phyloP scores from a whole-genome alignment of 2,329 filamentous ascomycete genomes.

The Monilinia vaccinii-corymbosi region DNA sequence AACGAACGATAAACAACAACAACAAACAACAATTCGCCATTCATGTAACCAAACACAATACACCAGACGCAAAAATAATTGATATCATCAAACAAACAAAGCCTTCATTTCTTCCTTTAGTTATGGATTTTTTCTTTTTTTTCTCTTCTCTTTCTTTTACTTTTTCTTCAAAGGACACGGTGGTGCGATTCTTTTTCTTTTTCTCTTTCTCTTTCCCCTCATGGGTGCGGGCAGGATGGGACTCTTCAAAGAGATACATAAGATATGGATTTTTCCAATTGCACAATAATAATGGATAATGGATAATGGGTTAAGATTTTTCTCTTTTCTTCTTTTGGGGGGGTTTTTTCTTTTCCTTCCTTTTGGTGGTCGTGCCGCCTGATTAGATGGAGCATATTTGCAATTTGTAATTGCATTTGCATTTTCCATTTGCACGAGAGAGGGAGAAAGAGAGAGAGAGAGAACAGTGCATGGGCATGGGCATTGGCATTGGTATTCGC shows the following conservation, averaged over 20 bases:
- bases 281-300: background rate
- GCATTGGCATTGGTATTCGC: no score
- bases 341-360: no score
- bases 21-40: background rate
- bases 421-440: no score
- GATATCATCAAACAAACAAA: background rate
- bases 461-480: no score
- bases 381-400: no score
- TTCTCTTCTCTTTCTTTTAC: background rate
- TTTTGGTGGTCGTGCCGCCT: no score
- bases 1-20: background rate
- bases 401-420: no score
- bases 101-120: background rate
- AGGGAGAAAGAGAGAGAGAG: no score
- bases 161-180: background rate
- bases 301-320: background rate
- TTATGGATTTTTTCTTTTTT: background rate
- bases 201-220: background rate
- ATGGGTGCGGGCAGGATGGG: background rate
- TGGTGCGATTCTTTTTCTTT: background rate
- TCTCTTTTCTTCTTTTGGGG: no score
- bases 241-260: no score
- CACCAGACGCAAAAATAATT: background rate
- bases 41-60: background rate
- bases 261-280: no score